A percentile compares a stretch with the other conserved stretches of the same genome.
These are phyloP conservation scores for Leccinum fallax DNA, from an alignment of 1,284 basidiomycete species.

Conservation along the genomic window DNA sequence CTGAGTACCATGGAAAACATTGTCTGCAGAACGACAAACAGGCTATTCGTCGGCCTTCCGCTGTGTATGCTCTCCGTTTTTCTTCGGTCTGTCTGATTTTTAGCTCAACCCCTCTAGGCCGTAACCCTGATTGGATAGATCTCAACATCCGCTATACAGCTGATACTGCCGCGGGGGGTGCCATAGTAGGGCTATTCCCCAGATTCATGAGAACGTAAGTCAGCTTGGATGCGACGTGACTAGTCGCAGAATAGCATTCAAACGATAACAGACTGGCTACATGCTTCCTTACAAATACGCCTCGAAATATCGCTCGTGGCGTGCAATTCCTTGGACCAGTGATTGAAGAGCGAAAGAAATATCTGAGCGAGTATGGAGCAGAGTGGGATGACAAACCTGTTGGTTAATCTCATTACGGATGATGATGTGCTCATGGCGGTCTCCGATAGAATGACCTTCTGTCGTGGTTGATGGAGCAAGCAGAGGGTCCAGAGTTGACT, in stretches of 20 bases:
- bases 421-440: not conserved
- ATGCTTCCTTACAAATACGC: not conserved
- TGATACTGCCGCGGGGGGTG: slow-evolving; percentile 30
- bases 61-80: slow-evolving; percentile 34
- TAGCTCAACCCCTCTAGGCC: slow-evolving; percentile 34
- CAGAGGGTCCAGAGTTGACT: slow-evolving; percentile 33
- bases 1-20: slow-evolving; percentile 21
- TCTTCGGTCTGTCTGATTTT: not conserved
- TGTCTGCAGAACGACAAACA: slow-evolving; percentile 37
- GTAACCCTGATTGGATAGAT: slow-evolving; percentile 40
- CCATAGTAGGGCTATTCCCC: slow-evolving; percentile 40
- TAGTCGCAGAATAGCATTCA: accelerated
- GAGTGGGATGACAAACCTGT: slow-evolving; percentile 42
- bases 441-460: slow-evolving; percentile 39
- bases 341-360: slow-evolving; percentile 39
- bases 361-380: slow-evolving; percentile 35
- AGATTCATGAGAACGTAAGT: slow-evolving; percentile 42
- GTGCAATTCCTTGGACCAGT: slow-evolving; percentile 36
- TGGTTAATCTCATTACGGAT: slow-evolving; percentile 5
- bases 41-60: slow-evolving; percentile 44
- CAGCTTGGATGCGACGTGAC: not conserved
- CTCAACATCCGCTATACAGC: slow-evolving; percentile 38
- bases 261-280: slow-evolving; percentile 1
- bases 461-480: slow-evolving; percentile 44
- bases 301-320: slow-evolving; percentile 1